Conservation (phyloP, 768 basidiomycete species). For the Trametes cubensis region DNA sequence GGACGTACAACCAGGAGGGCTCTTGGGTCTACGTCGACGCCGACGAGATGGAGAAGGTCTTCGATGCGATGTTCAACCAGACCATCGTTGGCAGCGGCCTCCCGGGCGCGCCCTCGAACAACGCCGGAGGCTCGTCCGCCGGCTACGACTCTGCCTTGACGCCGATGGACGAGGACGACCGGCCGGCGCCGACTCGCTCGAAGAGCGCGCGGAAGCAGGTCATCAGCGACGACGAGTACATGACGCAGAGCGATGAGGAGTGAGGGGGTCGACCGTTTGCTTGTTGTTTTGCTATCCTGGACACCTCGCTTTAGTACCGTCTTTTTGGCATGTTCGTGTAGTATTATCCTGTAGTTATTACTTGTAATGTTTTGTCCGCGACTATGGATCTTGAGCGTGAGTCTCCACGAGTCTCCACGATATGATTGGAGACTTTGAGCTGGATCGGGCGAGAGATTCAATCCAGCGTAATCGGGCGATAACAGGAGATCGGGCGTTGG, state of each 20-base stretch:
- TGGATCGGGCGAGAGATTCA: no score
- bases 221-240: constrained; percentile 64
- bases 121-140: constrained; percentile 31
- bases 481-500: no score
- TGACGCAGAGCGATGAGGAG: constrained; percentile 80
- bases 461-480: no score
- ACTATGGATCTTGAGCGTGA: not conserved
- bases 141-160: constrained; percentile 71
- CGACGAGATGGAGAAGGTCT: constrained; percentile 91
- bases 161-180: constrained; percentile 82
- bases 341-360: constrained; percentile 25
- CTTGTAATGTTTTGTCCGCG: constrained; percentile 18
- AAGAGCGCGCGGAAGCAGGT: constrained; percentile 72
- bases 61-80: constrained; percentile 69
- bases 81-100: constrained; percentile 68
- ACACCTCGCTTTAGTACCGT: constrained; percentile 6
- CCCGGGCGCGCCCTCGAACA: constrained; percentile 63
- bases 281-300: not conserved
- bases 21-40: constrained; percentile 96
- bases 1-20: constrained; percentile 91
- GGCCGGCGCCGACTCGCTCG: constrained; percentile 54
- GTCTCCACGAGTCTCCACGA: not conserved
- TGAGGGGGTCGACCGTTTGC: constrained; percentile 28
- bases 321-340: constrained; percentile 17
- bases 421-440: no score